phyloP scores from a whole-genome alignment of 1,284 basidiomycete genomes.

The Malassezia arunalokei region DNA sequence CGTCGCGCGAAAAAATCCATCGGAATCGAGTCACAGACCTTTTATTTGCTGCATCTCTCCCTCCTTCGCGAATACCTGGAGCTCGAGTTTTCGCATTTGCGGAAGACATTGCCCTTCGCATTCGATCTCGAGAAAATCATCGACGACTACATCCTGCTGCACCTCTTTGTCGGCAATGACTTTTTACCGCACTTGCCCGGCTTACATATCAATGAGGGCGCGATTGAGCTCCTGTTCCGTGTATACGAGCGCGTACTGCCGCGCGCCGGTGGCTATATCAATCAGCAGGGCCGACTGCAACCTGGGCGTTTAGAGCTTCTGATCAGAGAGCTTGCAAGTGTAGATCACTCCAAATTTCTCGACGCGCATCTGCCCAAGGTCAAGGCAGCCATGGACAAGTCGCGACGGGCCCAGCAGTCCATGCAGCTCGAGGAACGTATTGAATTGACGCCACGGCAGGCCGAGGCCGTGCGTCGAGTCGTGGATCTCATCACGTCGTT shows the following conservation, averaged over 20 bases:
- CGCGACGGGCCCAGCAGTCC: not conserved
- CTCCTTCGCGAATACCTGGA: conserved; percentile 93
- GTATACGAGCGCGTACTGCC: conserved; percentile 89
- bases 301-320: conserved; percentile 70
- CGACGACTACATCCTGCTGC: conserved; percentile 92
- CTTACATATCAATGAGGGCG: conserved; percentile 94
- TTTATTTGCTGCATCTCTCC: conserved; percentile 86
- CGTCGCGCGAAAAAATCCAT: conserved; percentile 53
- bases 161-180: conserved; percentile 93
- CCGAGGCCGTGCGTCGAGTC: conserved; percentile 16
- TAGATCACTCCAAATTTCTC: conserved; percentile 81
- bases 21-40: conserved; percentile 78
- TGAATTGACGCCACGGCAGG: conserved; percentile 15
- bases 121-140: conserved; percentile 85
- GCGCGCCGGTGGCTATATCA: conserved; percentile 77
- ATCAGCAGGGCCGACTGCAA: conserved; percentile 75
- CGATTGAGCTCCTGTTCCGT: conserved; percentile 76
- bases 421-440: not conserved
- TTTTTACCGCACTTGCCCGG: conserved; percentile 93
- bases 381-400: not conserved
- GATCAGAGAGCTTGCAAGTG: conserved; percentile 70
- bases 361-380: conserved; percentile 64
- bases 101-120: conserved; percentile 50
- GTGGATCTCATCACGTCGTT: conserved; percentile 15
- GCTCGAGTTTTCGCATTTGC: conserved; percentile 63